Evolutionary conservation across 2,329 filamentous ascomycete species (phyloP).

Genomic region (Trichoderma gracile): DNA sequence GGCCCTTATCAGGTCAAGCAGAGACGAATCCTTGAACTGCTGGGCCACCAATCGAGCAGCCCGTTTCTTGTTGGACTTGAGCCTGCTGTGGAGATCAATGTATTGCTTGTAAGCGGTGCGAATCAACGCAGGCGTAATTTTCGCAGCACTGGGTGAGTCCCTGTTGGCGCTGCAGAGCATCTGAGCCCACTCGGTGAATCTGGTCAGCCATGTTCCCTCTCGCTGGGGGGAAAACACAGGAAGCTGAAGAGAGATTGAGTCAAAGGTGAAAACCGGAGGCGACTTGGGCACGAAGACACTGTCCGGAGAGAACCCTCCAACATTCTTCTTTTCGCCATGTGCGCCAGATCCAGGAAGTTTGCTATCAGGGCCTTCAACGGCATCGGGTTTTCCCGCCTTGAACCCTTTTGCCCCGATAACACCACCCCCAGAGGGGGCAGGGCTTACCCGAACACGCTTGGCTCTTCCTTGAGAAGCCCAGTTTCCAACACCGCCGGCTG

Average conservation of each 20-base stretch:
- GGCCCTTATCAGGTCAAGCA: conserved; percentile 31
- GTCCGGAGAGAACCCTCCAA: background rate
- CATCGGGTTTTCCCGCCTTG: conserved; percentile 41
- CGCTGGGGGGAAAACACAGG: conserved; percentile 34
- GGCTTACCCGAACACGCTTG: conserved; percentile 31
- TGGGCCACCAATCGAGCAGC: conserved; percentile 37
- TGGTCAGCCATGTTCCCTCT: conserved; percentile 39
- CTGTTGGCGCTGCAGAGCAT: conserved; percentile 36
- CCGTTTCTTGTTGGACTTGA: conserved; percentile 39
- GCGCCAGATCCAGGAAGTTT: background rate
- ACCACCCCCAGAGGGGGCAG: conserved; percentile 13
- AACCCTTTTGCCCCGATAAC: conserved; percentile 26
- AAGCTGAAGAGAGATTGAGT: conserved; percentile 32
- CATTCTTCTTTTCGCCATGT: background rate
- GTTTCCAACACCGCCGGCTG: background rate
- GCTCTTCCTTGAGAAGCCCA: conserved; percentile 20
- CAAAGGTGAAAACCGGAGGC: conserved; percentile 30
- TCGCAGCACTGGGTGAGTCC: conserved; percentile 24
- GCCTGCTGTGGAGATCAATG: conserved; percentile 35
- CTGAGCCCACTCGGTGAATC: conserved; percentile 41
- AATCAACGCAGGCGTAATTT: conserved; percentile 32
- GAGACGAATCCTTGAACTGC: conserved; percentile 31
- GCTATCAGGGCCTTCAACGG: conserved; percentile 25
- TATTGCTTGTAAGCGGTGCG: conserved; percentile 37
- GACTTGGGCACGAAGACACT: conserved; percentile 30